Evolutionary conservation across 208 protist genomes (phyloP), one percentile per base, ranked within the genome.

Genomic region (Crithidia bombi): DNA sequence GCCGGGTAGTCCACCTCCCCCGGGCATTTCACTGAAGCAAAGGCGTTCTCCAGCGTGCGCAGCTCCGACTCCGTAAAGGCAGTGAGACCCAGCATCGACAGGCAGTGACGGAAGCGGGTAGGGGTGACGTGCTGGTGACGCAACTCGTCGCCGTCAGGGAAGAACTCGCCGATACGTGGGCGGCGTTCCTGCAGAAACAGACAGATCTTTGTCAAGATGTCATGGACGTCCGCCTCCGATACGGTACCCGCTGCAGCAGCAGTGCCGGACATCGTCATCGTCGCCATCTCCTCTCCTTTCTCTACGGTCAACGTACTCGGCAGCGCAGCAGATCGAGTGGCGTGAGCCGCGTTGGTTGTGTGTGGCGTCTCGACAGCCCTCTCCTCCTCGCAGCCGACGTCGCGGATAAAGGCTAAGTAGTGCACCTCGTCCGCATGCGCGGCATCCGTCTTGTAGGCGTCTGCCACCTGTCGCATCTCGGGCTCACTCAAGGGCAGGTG

Each of bases 71-170:
- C 90, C 4, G 74, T 79, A 23, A 95, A 73, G 4, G 49, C 62
- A 4, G 57, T 50, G 15, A 92, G 33, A n/a, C 89, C 87, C n/a
- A 96, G 70, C 73, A 94, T 87, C 25, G 77, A 79, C 3, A 96
- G 21, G 56, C 83, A 83, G 63, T 91, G 83, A 11, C 87, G 84
- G 67, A 97, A 97, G 54, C 88, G 90, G n/a, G 79, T 75, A 5
- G 73, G 69, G 10, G 83, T 85, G 36, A 97, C 86, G 59, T 86
- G 83, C n/a, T 78, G 76, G 69, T 95, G 87, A 39, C 90, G 85
- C 49, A 97, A 78, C 73, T 86, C 83, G 69, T 97, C 92, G 49
- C 86, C 87, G 56, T 97, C 92, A 5, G 85, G 86, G 61, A 95
- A 96, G 64, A 93, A 95, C 63, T 95, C 87, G 7, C 52, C 61